These are phyloP conservation scores for Lactifluus volemus DNA, from an alignment of 768 basidiomycete genomes.

Conservation along the genomic window DNA sequence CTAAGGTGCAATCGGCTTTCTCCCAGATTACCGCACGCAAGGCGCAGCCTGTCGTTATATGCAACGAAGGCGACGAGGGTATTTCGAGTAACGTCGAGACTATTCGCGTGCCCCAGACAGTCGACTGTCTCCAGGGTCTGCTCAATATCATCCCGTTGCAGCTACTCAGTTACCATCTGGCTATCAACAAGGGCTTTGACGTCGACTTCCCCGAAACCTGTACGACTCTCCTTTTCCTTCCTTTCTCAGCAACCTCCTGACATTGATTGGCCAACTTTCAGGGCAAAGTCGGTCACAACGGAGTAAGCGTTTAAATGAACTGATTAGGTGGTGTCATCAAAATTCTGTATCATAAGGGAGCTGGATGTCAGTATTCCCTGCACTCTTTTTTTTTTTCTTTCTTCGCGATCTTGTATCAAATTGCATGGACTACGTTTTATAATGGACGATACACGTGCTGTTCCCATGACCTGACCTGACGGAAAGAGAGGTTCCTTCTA, in stretches of 20 bases:
- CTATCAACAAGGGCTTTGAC: slow-evolving; percentile 91
- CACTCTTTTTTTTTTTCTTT: background rate
- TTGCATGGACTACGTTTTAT: background rate
- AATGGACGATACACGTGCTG: too few relatives aligned
- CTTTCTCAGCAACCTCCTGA: background rate
- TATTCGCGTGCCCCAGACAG: slow-evolving; percentile 89
- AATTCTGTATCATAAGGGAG: slow-evolving; percentile 9
- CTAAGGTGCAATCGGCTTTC: slow-evolving; percentile 95
- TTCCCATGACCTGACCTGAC: background rate
- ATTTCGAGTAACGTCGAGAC: slow-evolving; percentile 71
- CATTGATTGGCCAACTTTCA: background rate
- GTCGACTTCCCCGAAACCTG: slow-evolving; percentile 99
- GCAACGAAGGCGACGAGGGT: slow-evolving; percentile 84
- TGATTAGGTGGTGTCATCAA: background rate
- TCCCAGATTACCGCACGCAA: slow-evolving; percentile 96
- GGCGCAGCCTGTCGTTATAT: slow-evolving; percentile 90
- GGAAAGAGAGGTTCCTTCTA: background rate
- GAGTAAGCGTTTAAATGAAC: slow-evolving; percentile 21
- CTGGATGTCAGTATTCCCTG: background rate
- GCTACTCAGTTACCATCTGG: slow-evolving; percentile 91
- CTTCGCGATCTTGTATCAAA: slow-evolving; percentile 10
- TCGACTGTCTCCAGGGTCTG: slow-evolving; percentile 91
- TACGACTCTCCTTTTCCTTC: slow-evolving; percentile 31
- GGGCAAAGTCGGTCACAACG: slow-evolving; percentile 30
- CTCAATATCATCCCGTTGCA: slow-evolving; percentile 97